phyloP scores from a whole-genome alignment of 257 asterid species.

The Coffea canephora region DNA sequence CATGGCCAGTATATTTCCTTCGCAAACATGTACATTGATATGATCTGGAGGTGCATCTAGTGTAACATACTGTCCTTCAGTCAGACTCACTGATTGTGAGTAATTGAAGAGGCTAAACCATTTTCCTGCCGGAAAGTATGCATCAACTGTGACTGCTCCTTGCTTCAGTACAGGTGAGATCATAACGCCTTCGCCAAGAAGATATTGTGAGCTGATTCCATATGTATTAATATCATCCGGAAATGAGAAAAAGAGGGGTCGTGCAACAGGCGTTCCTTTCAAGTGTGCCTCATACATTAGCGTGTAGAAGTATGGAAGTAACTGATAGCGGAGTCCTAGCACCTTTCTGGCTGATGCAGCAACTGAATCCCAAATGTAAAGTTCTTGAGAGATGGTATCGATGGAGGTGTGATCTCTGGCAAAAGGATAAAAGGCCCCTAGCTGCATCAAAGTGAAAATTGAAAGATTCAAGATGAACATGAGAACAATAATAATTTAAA shows the following conservation, averaged over 20 bases:
- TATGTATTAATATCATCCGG: conserved; percentile 39
- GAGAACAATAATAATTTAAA: neutral
- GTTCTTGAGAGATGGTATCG: conserved; percentile 38
- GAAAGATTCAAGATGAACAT: neutral
- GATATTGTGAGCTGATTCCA: conserved; percentile 42
- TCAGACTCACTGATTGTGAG: conserved; percentile 19
- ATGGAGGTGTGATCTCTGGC: conserved; percentile 47
- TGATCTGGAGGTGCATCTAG: conserved; percentile 40
- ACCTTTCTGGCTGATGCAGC: conserved; percentile 46
- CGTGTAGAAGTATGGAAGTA: conserved; percentile 45
- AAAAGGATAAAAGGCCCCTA: conserved; percentile 61
- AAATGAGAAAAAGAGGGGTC: conserved; percentile 56
- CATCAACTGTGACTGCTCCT: conserved; percentile 30
- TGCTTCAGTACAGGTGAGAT: conserved; percentile 43
- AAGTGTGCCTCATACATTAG: conserved; percentile 46
- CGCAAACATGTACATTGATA: conserved; percentile 35
- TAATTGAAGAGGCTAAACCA: conserved; percentile 49
- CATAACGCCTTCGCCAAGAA: conserved; percentile 46
- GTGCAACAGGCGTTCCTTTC: conserved; percentile 44
- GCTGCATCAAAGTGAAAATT: conserved; percentile 28
- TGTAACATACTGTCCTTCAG: conserved; percentile 25
- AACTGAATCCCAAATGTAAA: conserved; percentile 50
- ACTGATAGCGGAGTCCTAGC: conserved; percentile 41
- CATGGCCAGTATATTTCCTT: conserved; percentile 45
- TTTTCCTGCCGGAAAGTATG: conserved; percentile 45